Conservation (phyloP, 2,329 filamentous ascomycete species). For the Bipolaris oryzae region DNA sequence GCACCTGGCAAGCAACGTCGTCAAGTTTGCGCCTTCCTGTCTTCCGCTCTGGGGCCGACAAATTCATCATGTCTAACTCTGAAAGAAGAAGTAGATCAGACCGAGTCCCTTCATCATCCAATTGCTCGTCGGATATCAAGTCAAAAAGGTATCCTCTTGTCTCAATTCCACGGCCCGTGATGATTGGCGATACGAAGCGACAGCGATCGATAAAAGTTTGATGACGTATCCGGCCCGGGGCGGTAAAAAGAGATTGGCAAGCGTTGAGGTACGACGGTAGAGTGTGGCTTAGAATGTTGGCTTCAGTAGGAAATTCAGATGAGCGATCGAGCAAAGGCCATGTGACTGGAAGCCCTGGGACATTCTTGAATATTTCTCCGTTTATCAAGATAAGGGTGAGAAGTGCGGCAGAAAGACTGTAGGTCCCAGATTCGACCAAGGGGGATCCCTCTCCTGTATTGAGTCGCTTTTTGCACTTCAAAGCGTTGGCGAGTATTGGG, state of each 20-base stretch:
- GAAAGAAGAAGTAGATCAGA: not conserved
- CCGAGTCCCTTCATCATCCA: not conserved
- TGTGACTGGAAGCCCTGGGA: not conserved
- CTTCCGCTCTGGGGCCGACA: not conserved
- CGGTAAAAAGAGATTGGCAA: constrained; percentile 10
- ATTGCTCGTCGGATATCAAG: not conserved
- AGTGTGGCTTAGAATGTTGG: constrained; percentile 2
- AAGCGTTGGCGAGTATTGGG: constrained; percentile 25
- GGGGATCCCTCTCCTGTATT: constrained; percentile 7
- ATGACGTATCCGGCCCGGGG: constrained; percentile 7
- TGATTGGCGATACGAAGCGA: constrained; percentile 15
- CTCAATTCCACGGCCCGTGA: constrained; percentile 14
- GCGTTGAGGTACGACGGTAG: constrained; percentile 8
- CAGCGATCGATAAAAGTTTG: constrained; percentile 25
- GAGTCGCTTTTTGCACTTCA: constrained; percentile 20
- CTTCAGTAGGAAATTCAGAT: not conserved
- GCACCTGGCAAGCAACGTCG: not conserved
- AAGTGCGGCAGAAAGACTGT: constrained; percentile 23
- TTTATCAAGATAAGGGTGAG: constrained; percentile 23
- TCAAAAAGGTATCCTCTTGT: constrained; percentile 18
- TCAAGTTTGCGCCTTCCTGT: not conserved
- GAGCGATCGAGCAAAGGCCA: not conserved
- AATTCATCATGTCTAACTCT: not conserved
- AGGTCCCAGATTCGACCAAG: constrained; percentile 1
- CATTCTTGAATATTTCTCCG: constrained; percentile 21